phyloP scores from a whole-genome alignment of 1,284 basidiomycete species.

The Tetrapyrgos nigripes region DNA sequence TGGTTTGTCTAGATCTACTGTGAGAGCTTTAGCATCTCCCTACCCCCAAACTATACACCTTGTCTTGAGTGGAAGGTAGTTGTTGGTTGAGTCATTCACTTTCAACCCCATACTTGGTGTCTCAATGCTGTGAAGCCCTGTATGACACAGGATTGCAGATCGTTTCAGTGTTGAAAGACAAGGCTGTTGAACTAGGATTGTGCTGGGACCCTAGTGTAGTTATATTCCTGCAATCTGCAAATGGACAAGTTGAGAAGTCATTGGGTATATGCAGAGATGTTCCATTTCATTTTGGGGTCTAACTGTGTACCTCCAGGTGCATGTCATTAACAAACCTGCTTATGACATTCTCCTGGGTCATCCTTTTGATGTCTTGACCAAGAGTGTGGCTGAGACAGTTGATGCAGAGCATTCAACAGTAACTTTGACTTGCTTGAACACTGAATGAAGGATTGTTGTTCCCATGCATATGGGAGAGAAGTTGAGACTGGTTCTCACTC shows the following conservation, averaged over 20 bases:
- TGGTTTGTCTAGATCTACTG: no score
- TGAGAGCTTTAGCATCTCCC: no score
- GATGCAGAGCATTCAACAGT: no score
- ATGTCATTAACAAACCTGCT: conserved; percentile 30
- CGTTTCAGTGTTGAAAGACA: conserved; percentile 27
- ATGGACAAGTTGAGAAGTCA: conserved; percentile 22
- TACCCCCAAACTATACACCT: no score
- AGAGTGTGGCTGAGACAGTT: conserved; percentile 16
- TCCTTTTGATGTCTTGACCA: conserved; percentile 38
- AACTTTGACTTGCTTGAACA: no score
- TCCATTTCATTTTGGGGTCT: conserved; percentile 27
- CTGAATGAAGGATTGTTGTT: no score
- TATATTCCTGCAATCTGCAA: conserved; percentile 30
- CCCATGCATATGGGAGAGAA: no score
- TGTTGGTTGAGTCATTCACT: no score
- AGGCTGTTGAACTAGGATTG: conserved; percentile 16
- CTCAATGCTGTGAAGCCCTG: conserved; percentile 27
- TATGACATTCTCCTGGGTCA: conserved; percentile 40
- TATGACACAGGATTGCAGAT: conserved; percentile 31
- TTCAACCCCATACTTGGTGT: no score
- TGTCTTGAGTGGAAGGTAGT: no score
- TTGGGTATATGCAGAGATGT: conserved; percentile 32
- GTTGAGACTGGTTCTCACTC: no score
- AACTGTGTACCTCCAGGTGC: conserved; percentile 34
- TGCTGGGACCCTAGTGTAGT: conserved; percentile 25